Conservation (phyloP, 208 protist genomes). For the Borovskyia barvae region DNA sequence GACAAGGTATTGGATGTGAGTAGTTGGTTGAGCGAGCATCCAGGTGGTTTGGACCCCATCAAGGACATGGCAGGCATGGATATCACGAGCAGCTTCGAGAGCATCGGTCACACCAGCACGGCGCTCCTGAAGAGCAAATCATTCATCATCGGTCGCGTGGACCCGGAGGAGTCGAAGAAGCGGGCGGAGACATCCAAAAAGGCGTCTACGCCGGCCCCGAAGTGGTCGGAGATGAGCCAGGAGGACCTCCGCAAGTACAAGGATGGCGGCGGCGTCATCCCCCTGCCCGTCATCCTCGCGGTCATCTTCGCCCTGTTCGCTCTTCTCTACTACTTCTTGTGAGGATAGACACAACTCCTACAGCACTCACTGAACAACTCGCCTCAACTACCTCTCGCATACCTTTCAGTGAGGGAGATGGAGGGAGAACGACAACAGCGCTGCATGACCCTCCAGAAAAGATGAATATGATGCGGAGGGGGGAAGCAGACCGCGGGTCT, state of each 20-base stretch:
- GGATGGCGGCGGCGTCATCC: constrained; percentile 48
- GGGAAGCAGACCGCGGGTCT: too few relatives aligned
- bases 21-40: constrained; percentile 86
- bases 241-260: constrained; percentile 65
- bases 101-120: constrained; percentile 71
- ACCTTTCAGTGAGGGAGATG: too few relatives aligned
- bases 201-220: constrained; percentile 24
- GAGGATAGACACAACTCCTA: constrained; percentile 2
- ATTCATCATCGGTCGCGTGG: constrained; percentile 69
- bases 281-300: constrained; percentile 41
- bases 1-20: constrained; percentile 92
- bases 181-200: constrained; percentile 7
- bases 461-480: too few relatives aligned
- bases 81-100: constrained; percentile 85
- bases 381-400: too few relatives aligned
- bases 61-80: constrained; percentile 75
- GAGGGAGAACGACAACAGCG: too few relatives aligned
- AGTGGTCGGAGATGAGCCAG: constrained; percentile 49
- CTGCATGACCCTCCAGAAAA: too few relatives aligned
- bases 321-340: constrained; percentile 31
- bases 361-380: too few relatives aligned
- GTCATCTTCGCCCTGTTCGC: constrained; percentile 27
- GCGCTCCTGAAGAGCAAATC: constrained; percentile 63
- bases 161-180: constrained; percentile 39
- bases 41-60: constrained; percentile 87